Percentiles rank a stretch among this genome's conserved stretches.
Evolutionary conservation across 371 early-diverging fungal species (phyloP).

Genomic region (Mortierella sp.): DNA sequence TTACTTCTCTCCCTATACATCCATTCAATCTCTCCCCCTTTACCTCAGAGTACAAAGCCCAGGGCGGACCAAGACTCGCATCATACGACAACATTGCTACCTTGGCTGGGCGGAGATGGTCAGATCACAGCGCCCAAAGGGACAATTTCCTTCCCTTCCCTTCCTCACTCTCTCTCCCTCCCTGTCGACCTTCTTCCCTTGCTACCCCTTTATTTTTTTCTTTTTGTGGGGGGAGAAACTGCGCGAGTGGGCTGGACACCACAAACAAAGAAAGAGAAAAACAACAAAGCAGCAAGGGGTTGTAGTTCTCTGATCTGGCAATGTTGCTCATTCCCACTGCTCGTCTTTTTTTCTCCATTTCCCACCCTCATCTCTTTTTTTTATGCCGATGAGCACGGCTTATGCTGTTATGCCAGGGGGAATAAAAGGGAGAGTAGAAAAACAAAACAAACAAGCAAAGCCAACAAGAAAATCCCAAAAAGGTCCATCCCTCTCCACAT

Average conservation of each 20-base stretch:
- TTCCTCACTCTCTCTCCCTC: too few species aligned
- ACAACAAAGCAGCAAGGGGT: slow-evolving; percentile 14
- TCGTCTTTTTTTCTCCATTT: background rate
- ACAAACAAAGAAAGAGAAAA: background rate
- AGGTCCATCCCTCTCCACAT: background rate
- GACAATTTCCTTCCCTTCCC: background rate
- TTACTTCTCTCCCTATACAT: background rate
- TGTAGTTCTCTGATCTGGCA: background rate
- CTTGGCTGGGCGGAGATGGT: background rate
- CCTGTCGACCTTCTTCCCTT: background rate
- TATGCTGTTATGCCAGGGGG: slow-evolving; percentile 10
- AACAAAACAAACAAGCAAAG: slow-evolving; percentile 1
- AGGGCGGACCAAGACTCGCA: background rate
- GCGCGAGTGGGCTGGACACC: slow-evolving; percentile 7
- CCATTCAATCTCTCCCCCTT: background rate
- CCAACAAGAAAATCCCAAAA: background rate
- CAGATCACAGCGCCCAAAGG: background rate
- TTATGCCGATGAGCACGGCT: slow-evolving; percentile 11
- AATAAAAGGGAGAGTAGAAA: background rate
- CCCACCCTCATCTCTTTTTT: background rate
- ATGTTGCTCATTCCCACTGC: background rate
- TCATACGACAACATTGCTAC: background rate
- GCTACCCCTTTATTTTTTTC: slow-evolving; percentile 12
- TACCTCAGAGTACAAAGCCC: background rate
- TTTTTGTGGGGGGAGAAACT: slow-evolving; percentile 17